These are phyloP conservation scores for Solanum piurae DNA, from an alignment of 257 asterid genomes.

Conservation along the genomic window DNA sequence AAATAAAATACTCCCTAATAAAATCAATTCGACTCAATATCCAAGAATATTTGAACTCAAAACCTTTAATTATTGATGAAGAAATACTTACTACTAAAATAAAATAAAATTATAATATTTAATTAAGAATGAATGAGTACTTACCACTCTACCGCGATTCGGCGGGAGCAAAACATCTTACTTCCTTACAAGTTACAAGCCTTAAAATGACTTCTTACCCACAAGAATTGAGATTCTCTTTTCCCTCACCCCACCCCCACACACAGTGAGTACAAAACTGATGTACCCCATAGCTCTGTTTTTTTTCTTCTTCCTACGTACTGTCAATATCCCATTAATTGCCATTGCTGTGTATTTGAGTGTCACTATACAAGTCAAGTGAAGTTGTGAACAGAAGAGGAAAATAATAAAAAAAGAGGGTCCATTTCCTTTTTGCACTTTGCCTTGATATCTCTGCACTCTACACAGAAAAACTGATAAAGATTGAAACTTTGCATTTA, in stretches of 20 bases:
- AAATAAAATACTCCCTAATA: no score
- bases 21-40: no score
- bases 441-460: neutral
- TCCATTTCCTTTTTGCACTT: neutral
- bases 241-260: neutral
- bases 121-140: fast-evolving
- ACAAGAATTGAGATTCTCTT: neutral
- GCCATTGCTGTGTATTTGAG: neutral
- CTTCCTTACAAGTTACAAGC: neutral
- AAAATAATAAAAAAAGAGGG: neutral
- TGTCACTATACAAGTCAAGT: constrained; percentile 15
- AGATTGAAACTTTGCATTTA: neutral
- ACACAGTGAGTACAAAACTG: neutral
- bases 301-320: neutral
- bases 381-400: constrained; percentile 7
- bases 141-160: no score
- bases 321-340: constrained; percentile 4
- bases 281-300: neutral
- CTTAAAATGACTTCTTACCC: neutral
- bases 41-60: no score
- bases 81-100: no score
- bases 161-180: neutral
- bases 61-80: no score
- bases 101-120: no score
- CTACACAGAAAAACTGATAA: neutral